Evolutionary conservation across 176 grass and related monocot genomes (phyloP).

Genomic region (Hordeum vulgare): MorexV3_pseudomolecules_assembly NC_058520.1:185303946-185304445

Average conservation of each 20-base stretch:
- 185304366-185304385: not conserved
- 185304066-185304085: not conserved
- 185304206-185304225: no score
- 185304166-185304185: no score
- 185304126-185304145: not conserved
- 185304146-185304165: not conserved
- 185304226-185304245: not conserved
- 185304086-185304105: no score
- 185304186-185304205: no score
- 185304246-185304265: not conserved
- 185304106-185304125: not conserved
- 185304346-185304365: not conserved
- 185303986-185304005: not conserved
- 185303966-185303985: slow-evolving; percentile 4
- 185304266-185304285: slow-evolving; percentile 19
- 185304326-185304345: not conserved
- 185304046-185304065: not conserved
- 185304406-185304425: slow-evolving; percentile 20
- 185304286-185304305: not conserved
- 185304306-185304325: not conserved
- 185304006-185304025: slow-evolving; percentile 17
- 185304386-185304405: no score
- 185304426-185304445: slow-evolving; percentile 8
- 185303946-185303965: slow-evolving; percentile 15
- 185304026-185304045: not conserved